Percentiles rank a stretch among this genome's conserved stretches.
phyloP scores from a whole-genome alignment of 257 asterid species.

The Ligustrum vulgare region DNA sequence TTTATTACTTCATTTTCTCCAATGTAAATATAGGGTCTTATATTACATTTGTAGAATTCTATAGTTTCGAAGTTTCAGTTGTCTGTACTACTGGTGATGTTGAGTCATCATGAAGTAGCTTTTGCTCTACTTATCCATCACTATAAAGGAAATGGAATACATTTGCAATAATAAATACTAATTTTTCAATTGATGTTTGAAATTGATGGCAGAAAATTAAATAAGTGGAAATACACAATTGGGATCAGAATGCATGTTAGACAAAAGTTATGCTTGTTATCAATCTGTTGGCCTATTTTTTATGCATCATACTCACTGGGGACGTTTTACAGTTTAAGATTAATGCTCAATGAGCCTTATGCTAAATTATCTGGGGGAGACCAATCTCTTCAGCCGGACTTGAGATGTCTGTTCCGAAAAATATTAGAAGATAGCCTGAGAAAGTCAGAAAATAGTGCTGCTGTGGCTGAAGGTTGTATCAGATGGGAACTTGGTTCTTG shows the following conservation, averaged over 20 bases:
- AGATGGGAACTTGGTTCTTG: slow-evolving; percentile 99
- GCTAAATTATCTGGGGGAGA: slow-evolving; percentile 48
- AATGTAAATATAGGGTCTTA: slow-evolving; percentile 2
- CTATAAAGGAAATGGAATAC: slow-evolving; percentile 4
- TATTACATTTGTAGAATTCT: slow-evolving; percentile 19
- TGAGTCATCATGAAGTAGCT: not conserved
- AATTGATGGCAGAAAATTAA: not conserved
- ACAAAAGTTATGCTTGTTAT: slow-evolving; percentile 1
- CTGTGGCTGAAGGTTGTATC: slow-evolving; percentile 46
- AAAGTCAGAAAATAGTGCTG: slow-evolving; percentile 44
- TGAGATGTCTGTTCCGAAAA: slow-evolving; percentile 46
- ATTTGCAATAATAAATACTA: not conserved
- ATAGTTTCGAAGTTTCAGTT: slow-evolving; percentile 1
- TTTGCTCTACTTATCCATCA: not conserved
- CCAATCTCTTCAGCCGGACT: slow-evolving; percentile 47
- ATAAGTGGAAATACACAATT: not conserved
- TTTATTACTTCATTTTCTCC: slow-evolving; percentile 32
- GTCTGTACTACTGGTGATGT: slow-evolving; percentile 7
- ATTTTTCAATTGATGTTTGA: not conserved
- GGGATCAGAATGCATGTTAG: slow-evolving; percentile 15
- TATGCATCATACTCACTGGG: slow-evolving; percentile 25
- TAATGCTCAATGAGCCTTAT: slow-evolving; percentile 57
- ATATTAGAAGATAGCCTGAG: slow-evolving; percentile 62
- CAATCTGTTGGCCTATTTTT: slow-evolving; percentile 1
- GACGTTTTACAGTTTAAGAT: slow-evolving; percentile 65